Percentiles rank a stretch among this genome's conserved stretches.
Evolutionary conservation across 768 basidiomycete genomes (phyloP).

Genomic region (Mycena amicta): DNA sequence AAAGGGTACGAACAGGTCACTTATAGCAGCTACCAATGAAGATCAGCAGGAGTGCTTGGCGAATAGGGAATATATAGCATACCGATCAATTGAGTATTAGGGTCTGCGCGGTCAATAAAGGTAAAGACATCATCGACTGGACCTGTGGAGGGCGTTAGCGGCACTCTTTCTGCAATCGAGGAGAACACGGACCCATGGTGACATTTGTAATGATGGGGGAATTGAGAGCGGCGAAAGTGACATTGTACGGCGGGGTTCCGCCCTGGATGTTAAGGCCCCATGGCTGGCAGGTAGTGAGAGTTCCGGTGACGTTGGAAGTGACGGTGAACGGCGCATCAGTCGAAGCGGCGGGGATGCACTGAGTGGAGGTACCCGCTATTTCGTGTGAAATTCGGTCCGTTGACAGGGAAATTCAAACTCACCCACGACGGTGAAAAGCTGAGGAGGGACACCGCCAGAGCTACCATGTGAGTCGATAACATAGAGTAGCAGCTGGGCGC

Average conservation of each 20-base stretch:
- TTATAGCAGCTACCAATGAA: constrained; percentile 34
- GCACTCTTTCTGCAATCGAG: not conserved
- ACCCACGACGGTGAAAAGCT: constrained; percentile 36
- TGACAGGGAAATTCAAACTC: constrained; percentile 14
- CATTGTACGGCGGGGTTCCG: constrained; percentile 42
- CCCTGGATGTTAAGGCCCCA: constrained; percentile 45
- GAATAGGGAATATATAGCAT: constrained; percentile 25
- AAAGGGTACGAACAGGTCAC: constrained; percentile 42
- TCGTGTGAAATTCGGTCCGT: not conserved
- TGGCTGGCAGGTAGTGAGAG: constrained; percentile 40
- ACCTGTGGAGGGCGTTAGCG: constrained; percentile 2
- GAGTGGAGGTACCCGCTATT: constrained; percentile 34
- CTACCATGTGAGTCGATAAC: constrained; percentile 40
- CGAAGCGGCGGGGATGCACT: constrained; percentile 30
- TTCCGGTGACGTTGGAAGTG: constrained; percentile 35
- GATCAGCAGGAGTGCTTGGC: constrained; percentile 1
- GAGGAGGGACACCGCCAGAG: constrained; percentile 36
- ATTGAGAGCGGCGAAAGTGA: constrained; percentile 36
- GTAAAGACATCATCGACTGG: constrained; percentile 35
- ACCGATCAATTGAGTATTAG: constrained; percentile 39
- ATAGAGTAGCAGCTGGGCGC: constrained; percentile 36
- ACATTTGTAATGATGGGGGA: constrained; percentile 40
- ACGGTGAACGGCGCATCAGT: constrained; percentile 34
- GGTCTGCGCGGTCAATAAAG: constrained; percentile 39
- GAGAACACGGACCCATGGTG: constrained; percentile 29